A percentile compares a stretch with the other conserved stretches of the same genome.
Evolutionary conservation across 2,329 filamentous ascomycete species (phyloP).

Genomic region (Cytospora leucostoma): DNA sequence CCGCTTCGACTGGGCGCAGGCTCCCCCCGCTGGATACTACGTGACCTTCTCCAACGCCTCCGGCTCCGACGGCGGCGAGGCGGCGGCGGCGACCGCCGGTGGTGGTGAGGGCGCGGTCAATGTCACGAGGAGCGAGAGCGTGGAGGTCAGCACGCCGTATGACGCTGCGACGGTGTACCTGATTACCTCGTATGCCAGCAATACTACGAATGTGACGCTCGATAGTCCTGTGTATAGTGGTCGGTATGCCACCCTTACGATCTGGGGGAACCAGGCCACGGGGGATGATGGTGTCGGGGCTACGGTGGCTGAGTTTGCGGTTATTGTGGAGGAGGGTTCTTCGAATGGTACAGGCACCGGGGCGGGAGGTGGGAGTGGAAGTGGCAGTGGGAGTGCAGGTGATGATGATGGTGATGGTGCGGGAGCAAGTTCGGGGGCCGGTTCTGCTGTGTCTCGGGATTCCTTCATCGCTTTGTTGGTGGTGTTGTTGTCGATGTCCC

Average conservation of each 20-base stretch:
- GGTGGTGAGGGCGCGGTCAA: background rate
- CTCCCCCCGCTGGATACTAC: constrained; percentile 19
- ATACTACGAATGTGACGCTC: constrained; percentile 27
- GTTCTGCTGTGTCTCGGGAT: background rate
- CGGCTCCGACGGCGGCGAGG: background rate
- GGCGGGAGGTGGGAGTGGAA: background rate
- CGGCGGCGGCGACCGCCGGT: no score
- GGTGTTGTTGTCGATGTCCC: background rate
- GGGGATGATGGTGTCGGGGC: constrained; percentile 21
- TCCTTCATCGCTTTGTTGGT: background rate
- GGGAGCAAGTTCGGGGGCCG: background rate
- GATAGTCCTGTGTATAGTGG: constrained; percentile 17
- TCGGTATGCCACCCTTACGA: constrained; percentile 20
- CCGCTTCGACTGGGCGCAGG: constrained; percentile 27
- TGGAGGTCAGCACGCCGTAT: constrained; percentile 19
- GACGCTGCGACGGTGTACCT: background rate
- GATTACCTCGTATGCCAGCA: constrained; percentile 22
- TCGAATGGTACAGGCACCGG: background rate
- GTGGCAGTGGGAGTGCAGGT: background rate
- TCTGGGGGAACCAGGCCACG: constrained; percentile 25
- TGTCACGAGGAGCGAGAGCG: constrained; percentile 14
- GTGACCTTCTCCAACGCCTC: constrained; percentile 21
- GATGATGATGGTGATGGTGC: background rate
- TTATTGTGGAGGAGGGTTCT: constrained; percentile 7
- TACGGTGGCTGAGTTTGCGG: constrained; percentile 24